phyloP scores from a whole-genome alignment of 2,329 filamentous ascomycete genomes.

The Chrysoporthe cubensis region DNA sequence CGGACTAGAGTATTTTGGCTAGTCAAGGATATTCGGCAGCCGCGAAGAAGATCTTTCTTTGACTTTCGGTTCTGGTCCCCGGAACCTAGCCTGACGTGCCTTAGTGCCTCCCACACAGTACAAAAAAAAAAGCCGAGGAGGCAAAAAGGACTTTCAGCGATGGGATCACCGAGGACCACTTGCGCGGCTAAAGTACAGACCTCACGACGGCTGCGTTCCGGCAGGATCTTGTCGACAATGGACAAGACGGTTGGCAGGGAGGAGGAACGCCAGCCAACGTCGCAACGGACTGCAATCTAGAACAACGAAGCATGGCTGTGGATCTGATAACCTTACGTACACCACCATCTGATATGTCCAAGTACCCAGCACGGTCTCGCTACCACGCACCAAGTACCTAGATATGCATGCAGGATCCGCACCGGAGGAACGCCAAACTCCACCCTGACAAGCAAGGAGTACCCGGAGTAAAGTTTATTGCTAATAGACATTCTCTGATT shows the following conservation, averaged over 20 bases:
- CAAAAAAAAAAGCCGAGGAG: background rate
- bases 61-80: background rate
- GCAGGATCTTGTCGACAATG: background rate
- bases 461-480: background rate
- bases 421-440: background rate
- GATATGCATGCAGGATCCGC: conserved; percentile 1
- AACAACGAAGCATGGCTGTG: background rate
- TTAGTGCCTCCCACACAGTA: background rate
- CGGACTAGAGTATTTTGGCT: background rate
- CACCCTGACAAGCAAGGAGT: conserved; percentile 6
- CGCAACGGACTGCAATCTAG: background rate
- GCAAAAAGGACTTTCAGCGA: background rate
- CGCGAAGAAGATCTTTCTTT: background rate
- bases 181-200: background rate
- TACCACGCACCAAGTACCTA: background rate
- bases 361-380: background rate
- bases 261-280: background rate
- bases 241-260: background rate
- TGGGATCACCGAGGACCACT: background rate
- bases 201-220: background rate
- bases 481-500: background rate
- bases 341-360: conserved; percentile 1
- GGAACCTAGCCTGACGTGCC: background rate
- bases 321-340: background rate
- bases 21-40: background rate